phyloP scores from a whole-genome alignment of 208 protist genomes.

The Acanthamoeba lenticulata region DNA sequence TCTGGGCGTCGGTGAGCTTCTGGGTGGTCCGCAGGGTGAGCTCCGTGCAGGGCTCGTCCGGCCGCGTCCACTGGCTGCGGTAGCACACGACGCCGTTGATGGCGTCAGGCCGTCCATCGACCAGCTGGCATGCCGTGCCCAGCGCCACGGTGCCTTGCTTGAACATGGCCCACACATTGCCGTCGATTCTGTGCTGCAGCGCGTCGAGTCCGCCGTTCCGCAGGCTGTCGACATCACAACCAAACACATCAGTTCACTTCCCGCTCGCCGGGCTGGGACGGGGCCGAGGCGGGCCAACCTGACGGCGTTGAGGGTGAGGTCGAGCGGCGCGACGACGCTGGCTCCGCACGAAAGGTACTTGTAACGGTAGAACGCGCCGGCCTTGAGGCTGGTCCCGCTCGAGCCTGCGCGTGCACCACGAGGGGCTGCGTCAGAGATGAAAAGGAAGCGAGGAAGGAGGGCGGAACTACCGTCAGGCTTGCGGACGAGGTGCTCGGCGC shows the following conservation, averaged over 20 bases:
- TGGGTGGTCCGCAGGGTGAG: neutral
- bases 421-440: neutral
- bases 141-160: neutral
- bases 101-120: neutral
- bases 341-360: neutral
- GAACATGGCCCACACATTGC: neutral
- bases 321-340: neutral
- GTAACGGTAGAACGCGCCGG: neutral
- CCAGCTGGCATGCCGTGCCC: slow-evolving; percentile 3
- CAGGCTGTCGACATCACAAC: neutral
- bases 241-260: neutral
- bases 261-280: neutral
- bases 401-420: neutral
- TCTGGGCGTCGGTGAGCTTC: neutral
- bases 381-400: neutral
- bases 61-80: neutral
- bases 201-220: neutral
- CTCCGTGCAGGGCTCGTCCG: slow-evolving; percentile 19
- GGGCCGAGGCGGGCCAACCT: neutral
- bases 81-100: neutral
- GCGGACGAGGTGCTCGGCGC: neutral
- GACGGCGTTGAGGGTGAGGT: neutral
- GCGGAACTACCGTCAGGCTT: neutral
- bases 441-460: too few species aligned
- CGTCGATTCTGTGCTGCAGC: neutral